phyloP scores from a whole-genome alignment of 2,329 filamentous ascomycete species.

The Zalaria sp. region DNA sequence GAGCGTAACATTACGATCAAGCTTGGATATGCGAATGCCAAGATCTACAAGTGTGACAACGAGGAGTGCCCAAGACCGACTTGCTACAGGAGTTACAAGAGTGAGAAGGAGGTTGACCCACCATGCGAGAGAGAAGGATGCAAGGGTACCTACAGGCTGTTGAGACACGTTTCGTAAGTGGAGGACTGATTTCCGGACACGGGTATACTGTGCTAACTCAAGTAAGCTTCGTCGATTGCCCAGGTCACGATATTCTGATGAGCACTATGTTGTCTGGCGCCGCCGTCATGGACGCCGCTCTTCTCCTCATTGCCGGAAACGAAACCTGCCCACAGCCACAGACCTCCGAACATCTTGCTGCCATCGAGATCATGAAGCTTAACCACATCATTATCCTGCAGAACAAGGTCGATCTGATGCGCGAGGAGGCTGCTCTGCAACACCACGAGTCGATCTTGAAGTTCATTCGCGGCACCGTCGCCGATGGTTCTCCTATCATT shows the following conservation, averaged over 20 bases:
- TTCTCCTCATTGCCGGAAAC: conserved; percentile 93
- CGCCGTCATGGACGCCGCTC: conserved; percentile 96
- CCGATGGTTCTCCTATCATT: conserved; percentile 87
- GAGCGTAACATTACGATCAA: conserved; percentile 99
- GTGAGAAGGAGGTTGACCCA: conserved; percentile 96
- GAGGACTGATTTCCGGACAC: not conserved
- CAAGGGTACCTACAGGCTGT: conserved; percentile 68
- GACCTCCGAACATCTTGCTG: conserved; percentile 95
- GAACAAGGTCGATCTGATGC: conserved; percentile 99
- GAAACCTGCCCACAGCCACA: conserved; percentile 97
- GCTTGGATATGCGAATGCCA: conserved; percentile 97
- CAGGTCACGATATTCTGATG: conserved; percentile 99
- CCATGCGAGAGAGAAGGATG: conserved; percentile 92
- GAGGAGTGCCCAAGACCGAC: conserved; percentile 78
- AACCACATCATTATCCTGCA: conserved; percentile 99
- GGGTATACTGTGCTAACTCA: too few species aligned
- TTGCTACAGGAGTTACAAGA: conserved; percentile 96
- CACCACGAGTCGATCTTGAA: conserved; percentile 97
- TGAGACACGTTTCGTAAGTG: conserved; percentile 83
- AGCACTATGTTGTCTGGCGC: conserved; percentile 99
- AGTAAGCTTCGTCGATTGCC: conserved; percentile 80
- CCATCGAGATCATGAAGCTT: conserved; percentile 99
- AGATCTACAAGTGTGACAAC: conserved; percentile 98
- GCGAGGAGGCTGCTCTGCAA: conserved; percentile 81
- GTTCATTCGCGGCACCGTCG: conserved; percentile 95